Evolutionary conservation across 2,329 filamentous ascomycete species (phyloP).

Genomic region (Chrysoporthe austroafricana): DNA sequence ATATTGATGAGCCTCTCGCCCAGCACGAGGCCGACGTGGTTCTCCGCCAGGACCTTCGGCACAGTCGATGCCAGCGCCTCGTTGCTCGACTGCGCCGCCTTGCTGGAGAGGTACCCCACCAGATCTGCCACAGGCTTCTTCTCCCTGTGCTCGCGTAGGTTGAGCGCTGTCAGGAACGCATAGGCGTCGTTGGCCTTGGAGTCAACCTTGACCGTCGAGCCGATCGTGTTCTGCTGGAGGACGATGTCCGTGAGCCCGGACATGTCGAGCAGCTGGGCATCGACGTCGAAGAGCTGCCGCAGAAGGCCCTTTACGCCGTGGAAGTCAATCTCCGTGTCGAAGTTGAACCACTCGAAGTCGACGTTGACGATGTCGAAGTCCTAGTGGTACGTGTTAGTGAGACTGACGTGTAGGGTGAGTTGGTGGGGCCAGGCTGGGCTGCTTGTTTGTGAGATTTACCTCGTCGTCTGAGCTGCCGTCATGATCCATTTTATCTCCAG

Average conservation of each 20-base stretch:
- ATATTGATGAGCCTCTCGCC: constrained; percentile 96
- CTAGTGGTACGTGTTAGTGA: constrained; percentile 48
- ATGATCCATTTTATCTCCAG: constrained; percentile 43
- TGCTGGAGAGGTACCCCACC: constrained; percentile 69
- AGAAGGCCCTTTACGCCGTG: constrained; percentile 90
- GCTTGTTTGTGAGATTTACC: constrained; percentile 38
- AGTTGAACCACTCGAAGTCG: constrained; percentile 99
- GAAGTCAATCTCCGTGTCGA: constrained; percentile 86
- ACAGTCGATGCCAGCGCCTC: constrained; percentile 61
- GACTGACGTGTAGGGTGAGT: constrained; percentile 14
- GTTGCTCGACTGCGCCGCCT: constrained; percentile 53
- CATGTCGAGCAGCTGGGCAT: constrained; percentile 83
- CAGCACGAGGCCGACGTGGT: constrained; percentile 82
- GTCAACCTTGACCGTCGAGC: constrained; percentile 96
- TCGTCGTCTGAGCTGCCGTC: constrained; percentile 58
- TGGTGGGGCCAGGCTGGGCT: constrained; percentile 16
- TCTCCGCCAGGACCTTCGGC: constrained; percentile 58
- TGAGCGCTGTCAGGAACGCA: constrained; percentile 87
- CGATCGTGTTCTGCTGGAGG: constrained; percentile 82
- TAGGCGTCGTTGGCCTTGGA: constrained; percentile 91
- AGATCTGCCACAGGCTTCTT: constrained; percentile 74
- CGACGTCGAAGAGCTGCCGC: constrained; percentile 89
- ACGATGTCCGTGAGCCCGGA: constrained; percentile 86
- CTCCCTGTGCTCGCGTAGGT: constrained; percentile 76
- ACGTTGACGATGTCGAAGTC: constrained; percentile 92